Evolutionary conservation across 2,329 filamentous ascomycete genomes (phyloP).

Genomic region (Mycogone perniciosa): DNA sequence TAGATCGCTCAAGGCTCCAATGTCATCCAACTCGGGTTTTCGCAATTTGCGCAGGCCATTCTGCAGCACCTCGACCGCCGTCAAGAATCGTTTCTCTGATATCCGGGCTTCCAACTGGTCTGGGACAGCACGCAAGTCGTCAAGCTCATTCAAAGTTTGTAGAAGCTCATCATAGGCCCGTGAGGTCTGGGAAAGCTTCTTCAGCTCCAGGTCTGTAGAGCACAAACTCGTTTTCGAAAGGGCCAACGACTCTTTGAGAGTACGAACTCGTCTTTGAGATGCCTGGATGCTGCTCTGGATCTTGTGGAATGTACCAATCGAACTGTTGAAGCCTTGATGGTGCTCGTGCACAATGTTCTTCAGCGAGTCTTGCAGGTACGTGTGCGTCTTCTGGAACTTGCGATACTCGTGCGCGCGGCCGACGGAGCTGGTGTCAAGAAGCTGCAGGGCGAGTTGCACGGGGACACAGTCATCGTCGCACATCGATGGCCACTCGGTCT

Average conservation of each 20-base stretch:
- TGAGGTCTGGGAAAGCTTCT: conserved; percentile 79
- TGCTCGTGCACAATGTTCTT: conserved; percentile 97
- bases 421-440: conserved; percentile 90
- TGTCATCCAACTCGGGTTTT: conserved; percentile 83
- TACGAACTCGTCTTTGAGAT: conserved; percentile 79
- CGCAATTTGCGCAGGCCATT: conserved; percentile 77
- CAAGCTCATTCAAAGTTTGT: conserved; percentile 73
- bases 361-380: conserved; percentile 83
- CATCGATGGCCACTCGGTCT: conserved; percentile 88
- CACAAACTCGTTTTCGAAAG: conserved; percentile 76
- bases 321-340: conserved; percentile 98
- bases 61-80: conserved; percentile 86
- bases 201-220: conserved; percentile 81
- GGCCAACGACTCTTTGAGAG: conserved; percentile 74
- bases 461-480: conserved; percentile 82
- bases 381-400: conserved; percentile 76
- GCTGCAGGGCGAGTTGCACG: conserved; percentile 87
- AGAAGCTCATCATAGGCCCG: conserved; percentile 88
- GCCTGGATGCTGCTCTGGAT: conserved; percentile 89
- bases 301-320: conserved; percentile 97
- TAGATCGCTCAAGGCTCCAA: conserved; percentile 81
- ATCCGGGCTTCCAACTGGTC: conserved; percentile 91
- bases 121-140: conserved; percentile 81
- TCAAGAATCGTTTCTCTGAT: conserved; percentile 91
- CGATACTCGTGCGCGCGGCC: conserved; percentile 83